Base-by-base conservation (phyloP, 139 green algal species). In the Tetratostichococcus sp. region DNA sequence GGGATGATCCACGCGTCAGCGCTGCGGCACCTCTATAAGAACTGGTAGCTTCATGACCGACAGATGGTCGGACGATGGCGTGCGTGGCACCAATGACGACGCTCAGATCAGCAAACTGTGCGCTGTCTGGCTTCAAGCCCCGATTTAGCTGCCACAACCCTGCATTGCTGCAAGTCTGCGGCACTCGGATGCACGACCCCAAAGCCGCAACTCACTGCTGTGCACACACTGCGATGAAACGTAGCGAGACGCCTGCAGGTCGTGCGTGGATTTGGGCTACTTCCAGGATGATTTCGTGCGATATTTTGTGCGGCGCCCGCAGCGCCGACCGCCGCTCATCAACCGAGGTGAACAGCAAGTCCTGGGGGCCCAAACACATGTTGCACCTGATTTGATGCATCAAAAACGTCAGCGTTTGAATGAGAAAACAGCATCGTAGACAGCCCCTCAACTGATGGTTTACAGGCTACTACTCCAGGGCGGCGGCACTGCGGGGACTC, bases 31-130 rank as follows among this genome's bases (percentile, higher is more conserved):
- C n/a, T n/a, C n/a, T n/a, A n/a, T n/a, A n/a, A n/a, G n/a, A n/a
- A 31, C 26, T 8, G 11, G 39, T 8, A 22, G 39, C 8, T 22
- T 66, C 58, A 31, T 66, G n/a, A n/a, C n/a, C n/a, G n/a, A n/a
- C n/a, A n/a, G n/a, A n/a, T 69, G 65, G 31, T 71, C 31, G 17
- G 89, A 93, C 59, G 72, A 75, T 5, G 75, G 69, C 21, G 92
- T 97, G 28, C 86, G 89, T 22, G 81, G 77, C 35, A 97, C 93
- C 39, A 97, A 97, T 32, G 91, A 95, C 42, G 93, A 97, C 75
- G 93, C 93, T 1, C 90, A 96, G 69, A 70, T 93, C 28, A 94
- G 87, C 75, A 97, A 97, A 70, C 71, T 95, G 92, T 96, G 69
- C 82, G 88, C 34, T 22, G 2, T 6, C 39, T 50, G 6, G 39